Evolutionary conservation across 257 asterid species (phyloP).

Genomic region (Solanum gracilifrons): DNA sequence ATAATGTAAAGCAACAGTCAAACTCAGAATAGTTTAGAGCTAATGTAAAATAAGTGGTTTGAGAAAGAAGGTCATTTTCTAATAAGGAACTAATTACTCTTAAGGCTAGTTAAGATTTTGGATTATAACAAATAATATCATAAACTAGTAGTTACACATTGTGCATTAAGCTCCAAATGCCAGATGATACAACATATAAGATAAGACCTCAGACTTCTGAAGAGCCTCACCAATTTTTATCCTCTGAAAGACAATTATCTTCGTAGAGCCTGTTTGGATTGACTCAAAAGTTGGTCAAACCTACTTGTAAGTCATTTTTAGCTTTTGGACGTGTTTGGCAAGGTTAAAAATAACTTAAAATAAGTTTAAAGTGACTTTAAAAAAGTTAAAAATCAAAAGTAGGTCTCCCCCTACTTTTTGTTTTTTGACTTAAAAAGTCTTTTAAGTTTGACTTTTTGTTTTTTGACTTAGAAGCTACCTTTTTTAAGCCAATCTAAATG

Average conservation of each 20-base stretch:
- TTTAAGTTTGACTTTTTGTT: too few relatives aligned
- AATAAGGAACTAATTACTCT: not conserved
- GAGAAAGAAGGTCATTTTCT: not conserved
- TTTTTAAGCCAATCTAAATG: too few relatives aligned
- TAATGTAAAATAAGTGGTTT: not conserved
- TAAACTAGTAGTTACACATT: not conserved
- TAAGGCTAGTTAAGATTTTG: not conserved
- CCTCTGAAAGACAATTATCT: not conserved
- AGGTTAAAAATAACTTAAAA: too few relatives aligned
- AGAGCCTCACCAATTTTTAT: not conserved
- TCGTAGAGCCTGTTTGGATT: not conserved
- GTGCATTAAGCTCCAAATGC: not conserved
- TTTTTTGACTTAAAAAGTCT: too few relatives aligned
- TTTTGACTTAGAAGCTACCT: too few relatives aligned
- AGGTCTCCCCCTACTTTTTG: too few relatives aligned
- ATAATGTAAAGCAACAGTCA: slow-evolving; percentile 2
- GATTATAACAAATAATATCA: not conserved
- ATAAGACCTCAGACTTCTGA: not conserved
- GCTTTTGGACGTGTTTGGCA: too few relatives aligned
- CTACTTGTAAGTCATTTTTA: too few relatives aligned
- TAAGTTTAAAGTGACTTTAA: too few relatives aligned
- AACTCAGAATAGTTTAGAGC: not conserved
- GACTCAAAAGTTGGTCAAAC: too few relatives aligned
- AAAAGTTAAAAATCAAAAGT: too few relatives aligned
- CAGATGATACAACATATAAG: not conserved